phyloP scores from a whole-genome alignment of 164 flowering plant species.

The Nymphaea colorata region DNA sequence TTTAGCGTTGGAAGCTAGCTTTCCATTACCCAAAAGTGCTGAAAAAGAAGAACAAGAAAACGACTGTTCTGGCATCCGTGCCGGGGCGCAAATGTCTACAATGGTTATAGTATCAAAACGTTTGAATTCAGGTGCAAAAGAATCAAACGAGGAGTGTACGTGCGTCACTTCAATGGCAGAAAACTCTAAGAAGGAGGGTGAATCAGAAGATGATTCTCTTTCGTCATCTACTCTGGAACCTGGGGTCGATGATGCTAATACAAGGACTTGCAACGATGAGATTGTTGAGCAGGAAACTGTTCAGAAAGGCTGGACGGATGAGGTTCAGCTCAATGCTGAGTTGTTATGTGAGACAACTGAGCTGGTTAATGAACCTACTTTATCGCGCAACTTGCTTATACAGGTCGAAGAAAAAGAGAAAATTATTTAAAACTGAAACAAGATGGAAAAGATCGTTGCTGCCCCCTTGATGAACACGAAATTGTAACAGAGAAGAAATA shows the following conservation, averaged over 20 bases:
- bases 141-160: background rate
- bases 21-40: background rate
- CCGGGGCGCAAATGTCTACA: background rate
- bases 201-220: conserved; percentile 4
- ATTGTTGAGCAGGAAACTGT: background rate
- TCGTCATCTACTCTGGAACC: background rate
- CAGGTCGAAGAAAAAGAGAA: background rate
- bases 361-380: conserved; percentile 13
- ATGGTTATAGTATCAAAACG: background rate
- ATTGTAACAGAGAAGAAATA: background rate
- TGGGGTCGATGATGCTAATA: background rate
- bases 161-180: background rate
- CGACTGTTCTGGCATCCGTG: background rate
- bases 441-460: background rate
- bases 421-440: background rate
- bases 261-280: background rate
- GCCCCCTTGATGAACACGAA: background rate
- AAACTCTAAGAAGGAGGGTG: conserved; percentile 12
- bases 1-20: background rate
- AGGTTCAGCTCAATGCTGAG: conserved; percentile 5
- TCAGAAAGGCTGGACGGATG: background rate
- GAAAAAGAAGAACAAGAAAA: background rate
- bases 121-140: background rate
- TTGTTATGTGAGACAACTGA: conserved; percentile 14
- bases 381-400: background rate